Base-by-base conservation (phyloP, 75 land plant genomes). In the Selaginella tamariscina region DNA sequence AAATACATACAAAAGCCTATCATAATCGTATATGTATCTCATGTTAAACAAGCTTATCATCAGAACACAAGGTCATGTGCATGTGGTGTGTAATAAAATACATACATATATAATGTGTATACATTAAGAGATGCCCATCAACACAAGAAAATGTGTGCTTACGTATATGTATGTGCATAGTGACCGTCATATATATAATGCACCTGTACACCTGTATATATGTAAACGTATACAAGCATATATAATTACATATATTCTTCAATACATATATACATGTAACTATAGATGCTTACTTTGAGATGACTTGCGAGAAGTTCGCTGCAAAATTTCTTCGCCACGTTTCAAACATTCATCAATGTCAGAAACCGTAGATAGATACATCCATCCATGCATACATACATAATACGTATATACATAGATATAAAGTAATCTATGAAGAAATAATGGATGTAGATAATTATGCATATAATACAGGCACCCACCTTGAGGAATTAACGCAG, bases 201-300 rank as follows among this genome's bases (percentile, higher is more conserved):
- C 39, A 65, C 67, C n/a, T n/a, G 31, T 27, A 31, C 27, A 27
- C 67, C 27, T 65, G 39, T 32, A 65, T 65, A n/a, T 32, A 65
- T 65, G 39, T 32, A 65, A 22, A 59, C 63, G 26, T 59, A 59
- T n/a, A 59, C 63, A 59, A 22, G 21, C 63, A 59, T n/a, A 59
- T 26, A 59, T 59, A 59, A 22, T 22, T 59, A n/a, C 63, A 59
- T n/a, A 59, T 26, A 59, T 59, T 22, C 63, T 22, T 59, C 21
- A 22, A 59, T 59, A 59, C 63, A 59, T 59, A 59, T 26, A 59
- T 59, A 59, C 63, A 59, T 59, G 21, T n/a, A 59, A 8, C 9
- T n/a, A 21, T 26, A 59, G 9, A 21, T 21, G 26, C 21, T 8
- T 21, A 59, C 21, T 8, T 8, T 8, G 21, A 59, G 18, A 49